Evolutionary conservation across 805 yeast species (phyloP), one percentile per base, ranked within the genome.

Genomic region (Wickerhamiella allomyrinae): DNA sequence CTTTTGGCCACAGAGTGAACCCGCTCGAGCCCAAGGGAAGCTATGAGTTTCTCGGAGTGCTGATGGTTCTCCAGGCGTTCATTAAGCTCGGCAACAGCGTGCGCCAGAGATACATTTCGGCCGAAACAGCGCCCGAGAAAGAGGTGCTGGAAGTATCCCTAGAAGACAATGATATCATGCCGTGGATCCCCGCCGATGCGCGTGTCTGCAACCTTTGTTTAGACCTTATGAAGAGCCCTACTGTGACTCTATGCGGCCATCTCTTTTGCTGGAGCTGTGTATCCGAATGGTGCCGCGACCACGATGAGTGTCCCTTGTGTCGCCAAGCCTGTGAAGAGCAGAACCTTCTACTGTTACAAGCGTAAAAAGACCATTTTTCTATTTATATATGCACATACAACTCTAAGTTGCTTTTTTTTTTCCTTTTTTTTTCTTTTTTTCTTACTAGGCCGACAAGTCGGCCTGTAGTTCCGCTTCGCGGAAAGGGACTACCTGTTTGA

Each of bases 241-340:
- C 94, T 1, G 74, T 83, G 46, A 85, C 94, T 0, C 73, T 77
- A 4, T 89, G 98, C 61, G 98, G 97, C 0, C 98, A 89, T 58
- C 44, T 84, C 13, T 89, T 83, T 58, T 89, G 98, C 61, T 89
- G 97, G 96, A 68, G 66, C 6, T 89, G 97, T 57, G 76, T 86
- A 4, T 68, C 76, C 6, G 94, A 82, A 51, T 89, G 97, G 97
- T 74, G 86, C 45, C 68, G 84, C 47, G 95, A 86, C 49, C 70
- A 72, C 46, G 78, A 85, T 0, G 95, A 86, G 55, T 89, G 98
- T 57, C 97, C 98, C 0, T 64, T 91, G 21, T 91, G 97, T 56
- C 62, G 97, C 41, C 91, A 79, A 49, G 68, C 65, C 20, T 70
- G 84, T 40, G 62, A 68, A 22, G 79, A 71, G 51, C 79, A 77